Base-by-base conservation (phyloP, 148 eudicot genomes). In the Hydrangea macrophylla region DNA sequence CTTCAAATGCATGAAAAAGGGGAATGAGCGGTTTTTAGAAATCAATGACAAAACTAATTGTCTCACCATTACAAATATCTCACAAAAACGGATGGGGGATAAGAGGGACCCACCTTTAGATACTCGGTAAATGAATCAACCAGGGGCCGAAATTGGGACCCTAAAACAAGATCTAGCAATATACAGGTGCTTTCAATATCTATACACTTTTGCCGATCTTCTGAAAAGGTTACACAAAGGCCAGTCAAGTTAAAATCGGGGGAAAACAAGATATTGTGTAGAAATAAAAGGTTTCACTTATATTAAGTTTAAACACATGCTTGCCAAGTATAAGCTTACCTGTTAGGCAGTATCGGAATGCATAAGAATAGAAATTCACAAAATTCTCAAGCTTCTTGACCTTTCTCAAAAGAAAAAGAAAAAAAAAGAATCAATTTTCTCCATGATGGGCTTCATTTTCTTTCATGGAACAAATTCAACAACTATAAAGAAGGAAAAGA, bases 181-280 rank as follows among this genome's bases (percentile, higher is more conserved):
- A 84, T 81, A 81, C 98, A 93, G 27, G 90, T 82, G 76, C 90
- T 86, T 71, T 90, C 96, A 62, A 90, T 93, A 68, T 93, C 98
- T 54, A 93, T 79, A 80, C 84, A 86, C 79, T 93, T 93, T 80
- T 93, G 98, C 67, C 85, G 88, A 73, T 93, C 98, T 84, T 93
- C 98, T 93, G 75, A 54, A 74, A 37, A 56, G 59, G 65, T 30
- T 23, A 3, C 65, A 71, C 42, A 26, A 70, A 40, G 39, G 20
- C 36, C 45, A n/a, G 37, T 26, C 22, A 15, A 17, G 17, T 48
- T 48, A 42, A 42, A 42, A 15, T 42, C 48, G 17, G n/a, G 53
- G 53, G 17, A 18, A 70, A 55, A 32, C 50, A 72, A 59, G 39
- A 55, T 35, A 60, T n/a, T 17, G 53, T 48, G 22, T 25, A 39